Evolutionary conservation across 2,329 filamentous ascomycete genomes (phyloP).

Genomic region (Dryadomyces sulphureus): DNA sequence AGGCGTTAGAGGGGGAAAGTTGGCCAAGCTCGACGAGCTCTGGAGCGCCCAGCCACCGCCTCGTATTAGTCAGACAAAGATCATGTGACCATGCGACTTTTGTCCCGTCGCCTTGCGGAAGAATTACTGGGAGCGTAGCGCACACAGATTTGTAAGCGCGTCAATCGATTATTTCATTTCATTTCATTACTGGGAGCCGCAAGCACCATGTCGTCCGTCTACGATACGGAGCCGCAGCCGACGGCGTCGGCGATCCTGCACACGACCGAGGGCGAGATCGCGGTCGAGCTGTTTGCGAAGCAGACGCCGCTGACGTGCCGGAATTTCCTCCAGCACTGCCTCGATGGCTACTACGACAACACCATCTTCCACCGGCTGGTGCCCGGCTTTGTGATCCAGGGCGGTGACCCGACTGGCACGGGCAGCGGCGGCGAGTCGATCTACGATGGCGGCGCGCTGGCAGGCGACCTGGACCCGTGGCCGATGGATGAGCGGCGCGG

Average conservation of each 20-base stretch:
- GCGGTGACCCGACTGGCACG: conserved; percentile 85
- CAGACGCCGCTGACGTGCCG: conserved; percentile 83
- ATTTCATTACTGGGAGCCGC: too few relatives aligned
- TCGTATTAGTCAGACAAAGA: neutral
- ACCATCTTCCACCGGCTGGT: conserved; percentile 91
- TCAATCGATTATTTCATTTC: neutral
- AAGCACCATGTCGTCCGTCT: conserved; percentile 75
- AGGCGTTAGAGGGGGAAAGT: conserved; percentile 1
- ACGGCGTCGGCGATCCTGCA: conserved; percentile 84
- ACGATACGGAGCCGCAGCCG: conserved; percentile 88
- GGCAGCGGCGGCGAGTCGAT: conserved; percentile 86
- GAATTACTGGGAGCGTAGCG: too few relatives aligned
- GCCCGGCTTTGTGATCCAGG: conserved; percentile 84
- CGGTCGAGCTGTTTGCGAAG: conserved; percentile 87
- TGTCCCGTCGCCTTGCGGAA: neutral
- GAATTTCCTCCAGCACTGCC: conserved; percentile 88
- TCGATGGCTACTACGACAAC: conserved; percentile 89
- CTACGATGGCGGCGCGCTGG: conserved; percentile 68
- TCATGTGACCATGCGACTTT: neutral
- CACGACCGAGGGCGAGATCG: conserved; percentile 78
- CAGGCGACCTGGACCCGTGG: conserved; percentile 58
- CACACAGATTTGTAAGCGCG: too few relatives aligned
- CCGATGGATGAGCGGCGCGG: conserved; percentile 52
- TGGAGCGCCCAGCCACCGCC: too few relatives aligned
- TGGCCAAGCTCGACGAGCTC: neutral